Evolutionary conservation across 1,284 basidiomycete genomes (phyloP).

Genomic region (Kalmanozyma brasiliensis): DNA sequence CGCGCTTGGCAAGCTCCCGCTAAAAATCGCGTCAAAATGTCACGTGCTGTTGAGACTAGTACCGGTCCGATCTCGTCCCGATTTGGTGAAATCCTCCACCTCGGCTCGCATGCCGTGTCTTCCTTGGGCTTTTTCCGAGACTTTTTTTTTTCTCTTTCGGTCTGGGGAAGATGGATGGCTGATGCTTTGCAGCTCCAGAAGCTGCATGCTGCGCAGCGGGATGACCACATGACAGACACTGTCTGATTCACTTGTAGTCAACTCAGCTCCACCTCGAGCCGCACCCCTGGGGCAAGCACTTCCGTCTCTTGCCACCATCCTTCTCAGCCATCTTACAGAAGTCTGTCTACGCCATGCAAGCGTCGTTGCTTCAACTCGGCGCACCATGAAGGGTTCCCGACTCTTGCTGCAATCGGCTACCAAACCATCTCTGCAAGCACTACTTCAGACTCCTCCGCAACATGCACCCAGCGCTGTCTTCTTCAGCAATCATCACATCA

Average conservation of each 20-base stretch:
- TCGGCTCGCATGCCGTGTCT: too few relatives aligned
- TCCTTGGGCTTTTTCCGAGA: too few relatives aligned
- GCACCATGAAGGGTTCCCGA: constrained; percentile 27
- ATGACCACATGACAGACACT: constrained; percentile 1
- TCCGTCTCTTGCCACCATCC: not conserved
- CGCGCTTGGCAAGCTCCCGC: too few relatives aligned
- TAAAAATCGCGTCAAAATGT: too few relatives aligned
- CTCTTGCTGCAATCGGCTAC: constrained; percentile 11
- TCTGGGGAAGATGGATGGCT: not conserved
- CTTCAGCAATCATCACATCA: not conserved
- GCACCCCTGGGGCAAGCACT: too few relatives aligned
- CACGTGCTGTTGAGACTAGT: too few relatives aligned
- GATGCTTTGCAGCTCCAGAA: too few relatives aligned
- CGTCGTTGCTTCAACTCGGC: not conserved
- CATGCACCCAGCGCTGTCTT: not conserved
- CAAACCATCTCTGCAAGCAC: constrained; percentile 3
- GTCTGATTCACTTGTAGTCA: constrained; percentile 4
- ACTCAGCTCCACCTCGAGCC: too few relatives aligned
- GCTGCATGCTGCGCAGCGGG: too few relatives aligned
- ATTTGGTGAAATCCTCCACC: too few relatives aligned
- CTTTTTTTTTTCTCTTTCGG: constrained; percentile 2
- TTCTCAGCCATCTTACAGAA: not conserved
- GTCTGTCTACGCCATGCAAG: constrained; percentile 10
- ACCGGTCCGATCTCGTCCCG: too few relatives aligned
- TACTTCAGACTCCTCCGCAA: constrained; percentile 2